Evolutionary conservation across 805 yeast genomes (phyloP).

Genomic region (Nakazawaea ambrosiae): DNA sequence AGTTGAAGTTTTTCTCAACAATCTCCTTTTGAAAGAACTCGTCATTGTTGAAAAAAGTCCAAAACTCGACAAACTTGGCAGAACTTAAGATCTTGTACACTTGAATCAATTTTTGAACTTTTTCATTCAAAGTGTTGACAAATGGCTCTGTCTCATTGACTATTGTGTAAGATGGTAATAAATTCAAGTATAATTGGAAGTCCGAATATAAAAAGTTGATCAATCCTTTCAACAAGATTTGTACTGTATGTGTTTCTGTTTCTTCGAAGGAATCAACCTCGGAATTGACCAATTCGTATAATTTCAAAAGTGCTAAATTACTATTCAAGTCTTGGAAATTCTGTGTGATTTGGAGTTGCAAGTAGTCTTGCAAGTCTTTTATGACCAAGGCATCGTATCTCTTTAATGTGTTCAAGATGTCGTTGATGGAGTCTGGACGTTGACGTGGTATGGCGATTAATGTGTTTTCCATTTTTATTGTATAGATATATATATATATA

Average conservation of each 20-base stretch:
- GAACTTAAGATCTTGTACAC: slow-evolving; percentile 6
- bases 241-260: slow-evolving; percentile 31
- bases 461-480: slow-evolving; percentile 21
- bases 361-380: slow-evolving; percentile 37
- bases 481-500: too few species aligned
- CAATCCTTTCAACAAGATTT: slow-evolving; percentile 33
- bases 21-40: slow-evolving; percentile 3
- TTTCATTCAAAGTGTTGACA: slow-evolving; percentile 12
- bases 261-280: slow-evolving; percentile 24
- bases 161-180: slow-evolving; percentile 31
- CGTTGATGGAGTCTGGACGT: slow-evolving; percentile 33
- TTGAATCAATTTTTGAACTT: slow-evolving; percentile 10
- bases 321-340: slow-evolving; percentile 33
- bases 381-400: slow-evolving; percentile 37
- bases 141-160: slow-evolving; percentile 10
- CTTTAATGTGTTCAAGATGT: slow-evolving; percentile 32
- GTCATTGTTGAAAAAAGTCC: slow-evolving; percentile 10
- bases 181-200: slow-evolving; percentile 35
- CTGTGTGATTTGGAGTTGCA: slow-evolving; percentile 28
- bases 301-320: slow-evolving; percentile 38
- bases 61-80: slow-evolving; percentile 10
- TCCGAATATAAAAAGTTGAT: slow-evolving; percentile 33
- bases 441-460: slow-evolving; percentile 24
- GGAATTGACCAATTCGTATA: slow-evolving; percentile 26
- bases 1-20: slow-evolving; percentile 3